A percentile compares a stretch with the other conserved stretches of the same genome.
These are phyloP conservation scores for Forsythia suspensa DNA, from an alignment of 257 asterid genomes.

Conservation along the genomic window DNA sequence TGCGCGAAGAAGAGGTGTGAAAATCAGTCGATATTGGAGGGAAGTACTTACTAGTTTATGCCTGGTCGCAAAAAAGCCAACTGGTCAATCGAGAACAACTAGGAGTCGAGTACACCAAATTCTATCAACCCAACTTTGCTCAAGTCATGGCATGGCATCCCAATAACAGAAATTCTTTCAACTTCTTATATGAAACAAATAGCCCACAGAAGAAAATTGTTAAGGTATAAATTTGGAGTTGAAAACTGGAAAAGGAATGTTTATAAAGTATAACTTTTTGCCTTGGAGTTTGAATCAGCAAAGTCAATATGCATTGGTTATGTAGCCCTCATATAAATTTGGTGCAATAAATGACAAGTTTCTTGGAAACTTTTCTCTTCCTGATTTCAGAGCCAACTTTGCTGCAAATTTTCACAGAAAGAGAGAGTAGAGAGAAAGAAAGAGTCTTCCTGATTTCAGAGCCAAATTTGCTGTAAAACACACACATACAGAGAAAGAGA, in stretches of 20 bases:
- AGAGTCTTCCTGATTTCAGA: not conserved
- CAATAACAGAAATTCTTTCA: not conserved
- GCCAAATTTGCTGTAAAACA: not conserved
- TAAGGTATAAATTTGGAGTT: conserved; percentile 5
- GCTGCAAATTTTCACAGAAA: conserved; percentile 38
- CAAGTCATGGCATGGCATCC: conserved; percentile 31
- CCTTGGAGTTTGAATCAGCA: conserved; percentile 34
- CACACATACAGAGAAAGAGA: not conserved
- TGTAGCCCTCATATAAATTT: conserved; percentile 40
- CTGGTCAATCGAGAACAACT: not conserved
- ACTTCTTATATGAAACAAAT: conserved; percentile 17
- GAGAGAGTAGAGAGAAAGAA: conserved; percentile 19
- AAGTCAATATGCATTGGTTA: conserved; percentile 54
- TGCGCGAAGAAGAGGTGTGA: not conserved
- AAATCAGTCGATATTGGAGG: not conserved
- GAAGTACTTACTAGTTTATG: not conserved
- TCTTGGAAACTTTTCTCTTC: conserved; percentile 25
- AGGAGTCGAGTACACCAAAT: not conserved
- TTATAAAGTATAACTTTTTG: conserved; percentile 3
- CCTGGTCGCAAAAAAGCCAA: not conserved
- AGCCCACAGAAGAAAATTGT: not conserved
- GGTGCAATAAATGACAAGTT: not conserved
- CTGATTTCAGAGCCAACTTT: conserved; percentile 59
- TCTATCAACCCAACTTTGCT: not conserved
- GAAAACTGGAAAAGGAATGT: not conserved